Base-by-base conservation (phyloP, 1,139 yeast genomes). In the Protomyces gravidus region DNA sequence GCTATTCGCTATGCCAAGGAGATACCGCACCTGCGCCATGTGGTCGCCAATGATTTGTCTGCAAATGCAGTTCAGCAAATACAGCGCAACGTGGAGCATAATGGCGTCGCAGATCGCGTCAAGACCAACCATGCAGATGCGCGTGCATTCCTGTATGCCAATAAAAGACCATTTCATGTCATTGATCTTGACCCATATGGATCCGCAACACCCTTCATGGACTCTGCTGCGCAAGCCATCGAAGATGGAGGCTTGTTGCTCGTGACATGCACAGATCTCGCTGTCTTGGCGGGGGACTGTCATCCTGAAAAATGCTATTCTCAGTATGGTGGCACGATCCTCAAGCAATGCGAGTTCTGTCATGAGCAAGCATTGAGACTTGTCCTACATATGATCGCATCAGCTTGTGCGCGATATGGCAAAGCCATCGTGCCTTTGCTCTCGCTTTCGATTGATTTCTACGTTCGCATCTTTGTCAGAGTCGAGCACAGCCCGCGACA, bases 181-280 rank as follows among this genome's bases (percentile, higher is more conserved):
- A 82, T 94, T 61, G 99, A 92, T 72, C 78, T 92, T 61, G 99
- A 92, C 70, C 99, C 99, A 0, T 92, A 92, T 70, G 99, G 99
- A 21, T 86, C 97, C 0, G 98, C 97, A 0, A 82, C 96, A 1
- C 97, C 97, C 4, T 92, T 92, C 69, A 78, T 92, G 45, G 98
- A 92, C 70, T 81, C 92, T 28, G 97, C 97, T 0, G 77, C 92
- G 33, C 95, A 88, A 67, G 76, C 85, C 42, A 80, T 90, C 13
- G 81, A 80, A 57, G 90, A 89, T 66, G 92, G 85, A 53, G 99
- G 97, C 0, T 70, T 92, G 52, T 73, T 92, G 66, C 75, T 90
- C 52, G 92, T 92, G 5, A 92, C 99, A 0, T 94, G 98, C 71
- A 92, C 99, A 0, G 99, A 92, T 74, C 80, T 95, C 19, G 95